phyloP scores from a whole-genome alignment of 2,329 filamentous ascomycete species.

The Hortaea sp. region DNA sequence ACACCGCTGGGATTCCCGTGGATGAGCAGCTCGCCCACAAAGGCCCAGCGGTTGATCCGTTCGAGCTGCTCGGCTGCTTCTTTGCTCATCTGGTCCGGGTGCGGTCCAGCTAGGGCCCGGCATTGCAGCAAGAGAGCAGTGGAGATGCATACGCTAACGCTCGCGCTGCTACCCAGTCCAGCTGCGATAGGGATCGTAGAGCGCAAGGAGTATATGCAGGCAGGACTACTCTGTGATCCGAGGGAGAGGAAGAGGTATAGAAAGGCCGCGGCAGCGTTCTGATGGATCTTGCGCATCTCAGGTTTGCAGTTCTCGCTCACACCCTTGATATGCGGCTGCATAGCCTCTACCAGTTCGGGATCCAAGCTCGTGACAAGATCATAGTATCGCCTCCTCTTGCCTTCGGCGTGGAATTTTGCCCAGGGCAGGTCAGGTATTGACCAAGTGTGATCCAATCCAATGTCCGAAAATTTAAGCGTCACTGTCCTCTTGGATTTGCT shows the following conservation, averaged over 20 bases:
- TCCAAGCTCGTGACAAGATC: conserved; percentile 72
- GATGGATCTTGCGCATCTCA: conserved; percentile 72
- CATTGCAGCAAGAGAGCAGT: conserved; percentile 73
- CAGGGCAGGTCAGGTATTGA: conserved; percentile 87
- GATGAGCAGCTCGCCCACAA: conserved; percentile 93
- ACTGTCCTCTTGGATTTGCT: conserved; percentile 87
- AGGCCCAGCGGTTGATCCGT: conserved; percentile 95
- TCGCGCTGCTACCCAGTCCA: conserved; percentile 87
- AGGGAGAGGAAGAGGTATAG: conserved; percentile 88
- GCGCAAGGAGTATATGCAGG: conserved; percentile 79
- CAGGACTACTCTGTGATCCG: conserved; percentile 66
- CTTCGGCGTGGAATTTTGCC: conserved; percentile 65
- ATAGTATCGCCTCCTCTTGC: conserved; percentile 93
- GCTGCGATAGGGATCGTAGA: conserved; percentile 90
- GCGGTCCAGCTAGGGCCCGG: conserved; percentile 77
- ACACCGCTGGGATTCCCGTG: conserved; percentile 95
- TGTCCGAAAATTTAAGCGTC: conserved; percentile 81
- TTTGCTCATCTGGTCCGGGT: conserved; percentile 77
- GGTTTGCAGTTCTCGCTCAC: conserved; percentile 60
- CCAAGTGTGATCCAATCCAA: conserved; percentile 84
- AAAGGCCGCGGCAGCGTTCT: conserved; percentile 71
- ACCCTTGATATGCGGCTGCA: conserved; percentile 65
- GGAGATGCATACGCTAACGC: conserved; percentile 79
- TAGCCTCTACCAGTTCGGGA: conserved; percentile 65
- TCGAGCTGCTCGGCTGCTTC: conserved; percentile 88